Evolutionary conservation across 257 asterid genomes (phyloP).

Genomic region (Solanum raphanifolium): DNA sequence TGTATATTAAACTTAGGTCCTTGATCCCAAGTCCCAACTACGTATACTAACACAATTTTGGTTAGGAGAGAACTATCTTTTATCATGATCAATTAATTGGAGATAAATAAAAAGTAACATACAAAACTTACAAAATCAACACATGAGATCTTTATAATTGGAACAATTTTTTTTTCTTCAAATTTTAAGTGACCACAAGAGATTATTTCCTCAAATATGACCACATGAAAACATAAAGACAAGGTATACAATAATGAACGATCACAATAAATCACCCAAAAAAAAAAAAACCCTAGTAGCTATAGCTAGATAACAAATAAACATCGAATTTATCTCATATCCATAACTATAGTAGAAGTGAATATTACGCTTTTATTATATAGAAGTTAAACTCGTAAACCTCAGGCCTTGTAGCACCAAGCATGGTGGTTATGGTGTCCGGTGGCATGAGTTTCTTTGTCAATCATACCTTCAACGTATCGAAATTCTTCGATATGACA

Average conservation of each 20-base stretch:
- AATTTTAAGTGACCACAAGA: neutral
- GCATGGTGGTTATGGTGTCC: neutral
- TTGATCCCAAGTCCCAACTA: neutral
- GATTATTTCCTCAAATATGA: neutral
- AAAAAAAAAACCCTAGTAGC: neutral
- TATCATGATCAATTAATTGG: neutral
- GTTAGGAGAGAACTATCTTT: neutral
- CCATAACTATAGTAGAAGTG: neutral
- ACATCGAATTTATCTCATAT: neutral
- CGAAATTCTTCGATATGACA: constrained; percentile 38
- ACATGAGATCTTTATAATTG: neutral
- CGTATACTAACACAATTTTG: neutral
- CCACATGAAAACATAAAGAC: neutral
- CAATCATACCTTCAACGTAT: constrained; percentile 21
- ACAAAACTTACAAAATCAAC: neutral
- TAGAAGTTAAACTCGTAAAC: neutral
- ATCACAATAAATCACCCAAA: neutral
- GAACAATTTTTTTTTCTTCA: neutral
- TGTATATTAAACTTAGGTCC: no score
- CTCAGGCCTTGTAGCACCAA: constrained; percentile 1
- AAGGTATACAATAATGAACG: neutral
- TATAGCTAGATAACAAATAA: neutral
- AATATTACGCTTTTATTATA: neutral
- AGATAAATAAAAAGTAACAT: no score
- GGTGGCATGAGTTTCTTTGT: constrained; percentile 10